A percentile compares a stretch with the other conserved stretches of the same genome.
phyloP scores from a whole-genome alignment of 163 green algal species.

The Dunaliella salina region DNA sequence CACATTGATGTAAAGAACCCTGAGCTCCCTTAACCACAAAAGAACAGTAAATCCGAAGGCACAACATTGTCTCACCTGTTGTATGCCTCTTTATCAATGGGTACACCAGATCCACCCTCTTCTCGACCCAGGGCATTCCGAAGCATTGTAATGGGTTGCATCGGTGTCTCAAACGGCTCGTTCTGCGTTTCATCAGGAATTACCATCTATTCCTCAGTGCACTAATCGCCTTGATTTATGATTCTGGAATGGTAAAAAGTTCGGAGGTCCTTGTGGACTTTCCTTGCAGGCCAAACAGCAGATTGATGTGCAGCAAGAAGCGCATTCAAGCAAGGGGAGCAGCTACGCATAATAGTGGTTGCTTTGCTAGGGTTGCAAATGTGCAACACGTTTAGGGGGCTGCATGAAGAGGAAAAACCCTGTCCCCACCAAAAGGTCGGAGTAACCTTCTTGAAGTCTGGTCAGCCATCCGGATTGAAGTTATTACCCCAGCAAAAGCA shows the following conservation, averaged over 20 bases:
- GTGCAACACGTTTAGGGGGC: too few relatives aligned
- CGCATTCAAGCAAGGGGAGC: too few relatives aligned
- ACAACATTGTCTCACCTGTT: conserved; percentile 35
- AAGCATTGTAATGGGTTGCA: conserved; percentile 94
- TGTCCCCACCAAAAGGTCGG: too few relatives aligned
- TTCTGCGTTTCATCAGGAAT: conserved; percentile 44
- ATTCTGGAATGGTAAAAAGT: background rate
- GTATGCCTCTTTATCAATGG: conserved; percentile 71
- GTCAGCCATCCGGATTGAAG: too few relatives aligned
- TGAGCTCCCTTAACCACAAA: background rate
- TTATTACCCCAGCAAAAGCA: too few relatives aligned
- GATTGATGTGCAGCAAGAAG: too few relatives aligned
- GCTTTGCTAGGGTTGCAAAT: too few relatives aligned
- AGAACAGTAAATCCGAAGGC: too few relatives aligned
- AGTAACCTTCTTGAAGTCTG: too few relatives aligned
- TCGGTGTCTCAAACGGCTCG: conserved; percentile 74
- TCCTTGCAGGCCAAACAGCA: background rate
- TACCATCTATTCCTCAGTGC: background rate
- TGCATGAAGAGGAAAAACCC: too few relatives aligned
- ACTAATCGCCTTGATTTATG: background rate
- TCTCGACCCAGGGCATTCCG: conserved; percentile 78
- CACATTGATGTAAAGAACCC: background rate
- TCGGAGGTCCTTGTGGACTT: background rate
- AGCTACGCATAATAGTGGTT: too few relatives aligned
- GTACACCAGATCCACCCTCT: conserved; percentile 85